Base-by-base conservation (phyloP, 495 filamentous ascomycete genomes). In the Aspergillus hancockii region DNA sequence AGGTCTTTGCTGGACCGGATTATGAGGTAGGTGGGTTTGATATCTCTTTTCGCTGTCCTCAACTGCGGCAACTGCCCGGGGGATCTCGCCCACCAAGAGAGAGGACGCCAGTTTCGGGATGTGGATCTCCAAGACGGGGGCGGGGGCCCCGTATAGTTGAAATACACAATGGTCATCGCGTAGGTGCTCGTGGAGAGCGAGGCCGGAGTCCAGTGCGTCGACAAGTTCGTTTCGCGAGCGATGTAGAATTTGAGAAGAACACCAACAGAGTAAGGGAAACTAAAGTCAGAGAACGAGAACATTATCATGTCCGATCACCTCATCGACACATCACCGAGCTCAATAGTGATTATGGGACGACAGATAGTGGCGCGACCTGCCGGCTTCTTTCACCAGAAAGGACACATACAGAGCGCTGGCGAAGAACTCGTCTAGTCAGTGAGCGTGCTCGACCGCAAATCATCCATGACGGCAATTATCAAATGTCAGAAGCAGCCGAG, bases 401-500 rank as follows among this genome's bases (percentile, higher is more conserved):
- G n/a, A n/a, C 5, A 18, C 3, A 16, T 12, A 36, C 8, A 9
- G 34, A 36, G 13, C 34, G 34, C 13, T 36, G 34, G 9, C 34
- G 13, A 36, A 43, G 47, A 34, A 25, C 32, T 46, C 34, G 18
- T 30, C 18, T 31, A 18, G 2, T 16, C 19, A 19, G 38, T 32
- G 52, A 32, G 31, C 57, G 41, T 34, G 36, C 34, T 28, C 55
- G 56, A 32, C 63, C 66, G 32, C 50, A 50, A 13, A 65, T 69
- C 8, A 66, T 69, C 28, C 63, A 66, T 46, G 63, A 66, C 5
- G 66, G 66, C 10, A 52, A 61, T 16, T 54, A 59, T 28, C 58
- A 66, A 12, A 55, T 69, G 12, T 55, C 49, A 52, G 58, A 60
- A 47, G 59, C 43, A n/a, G 63, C 58, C n/a, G 56, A 63, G 18